Evolutionary conservation across 441 rosid species (phyloP).

Genomic region (Erodium moschatum): DNA sequence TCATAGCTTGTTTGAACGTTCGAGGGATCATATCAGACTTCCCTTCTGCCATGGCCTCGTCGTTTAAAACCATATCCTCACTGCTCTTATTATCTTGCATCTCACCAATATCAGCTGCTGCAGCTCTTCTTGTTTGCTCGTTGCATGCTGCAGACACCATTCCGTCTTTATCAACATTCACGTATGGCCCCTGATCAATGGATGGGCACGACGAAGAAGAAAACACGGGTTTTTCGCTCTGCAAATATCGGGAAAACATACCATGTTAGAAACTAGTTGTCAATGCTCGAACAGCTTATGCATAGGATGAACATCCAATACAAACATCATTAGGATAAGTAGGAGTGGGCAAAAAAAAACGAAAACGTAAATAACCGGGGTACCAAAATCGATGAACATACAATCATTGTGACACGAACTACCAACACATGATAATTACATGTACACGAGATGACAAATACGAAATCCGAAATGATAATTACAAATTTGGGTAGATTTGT

Average conservation of each 20-base stretch:
- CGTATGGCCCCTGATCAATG: slow-evolving; percentile 23
- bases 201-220: slow-evolving; percentile 16
- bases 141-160: slow-evolving; percentile 26
- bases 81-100: not conserved
- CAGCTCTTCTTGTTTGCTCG: slow-evolving; percentile 17
- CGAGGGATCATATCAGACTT: not conserved
- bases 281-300: too few relatives aligned
- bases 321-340: too few relatives aligned
- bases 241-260: not conserved
- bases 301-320: too few relatives aligned
- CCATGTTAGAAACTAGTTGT: too few relatives aligned
- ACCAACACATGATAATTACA: too few relatives aligned
- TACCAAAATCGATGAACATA: too few relatives aligned
- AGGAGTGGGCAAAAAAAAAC: too few relatives aligned
- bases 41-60: not conserved
- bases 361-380: too few relatives aligned
- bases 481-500: too few relatives aligned
- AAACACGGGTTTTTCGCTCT: slow-evolving; percentile 10
- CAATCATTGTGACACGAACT: too few relatives aligned
- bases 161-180: slow-evolving; percentile 21
- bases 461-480: too few relatives aligned
- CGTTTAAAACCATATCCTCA: not conserved
- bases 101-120: not conserved
- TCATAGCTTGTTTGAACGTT: not conserved
- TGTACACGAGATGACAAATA: too few relatives aligned